A percentile compares a stretch with the other conserved stretches of the same genome.
These are phyloP conservation scores for Hemerocallis citrina DNA, from an alignment of 106 monocot genomes.

Conservation along the genomic window DNA sequence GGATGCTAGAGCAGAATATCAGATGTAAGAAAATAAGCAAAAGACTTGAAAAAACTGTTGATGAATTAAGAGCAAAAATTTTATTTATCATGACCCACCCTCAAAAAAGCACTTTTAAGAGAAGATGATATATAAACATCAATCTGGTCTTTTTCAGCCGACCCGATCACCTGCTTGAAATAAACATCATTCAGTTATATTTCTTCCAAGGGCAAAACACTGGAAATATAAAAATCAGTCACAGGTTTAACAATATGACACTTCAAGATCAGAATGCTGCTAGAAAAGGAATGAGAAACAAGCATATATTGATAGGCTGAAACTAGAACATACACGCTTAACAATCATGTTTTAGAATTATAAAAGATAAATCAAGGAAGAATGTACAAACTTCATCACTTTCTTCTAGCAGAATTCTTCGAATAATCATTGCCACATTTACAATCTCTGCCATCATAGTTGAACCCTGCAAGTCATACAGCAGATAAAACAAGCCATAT, in stretches of 20 bases:
- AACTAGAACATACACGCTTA: neutral
- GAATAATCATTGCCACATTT: constrained; percentile 54
- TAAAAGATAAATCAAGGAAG: constrained; percentile 1
- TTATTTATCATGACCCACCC: constrained; percentile 31
- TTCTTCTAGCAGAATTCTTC: constrained; percentile 80
- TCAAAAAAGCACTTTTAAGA: constrained; percentile 72
- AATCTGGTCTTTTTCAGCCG: constrained; percentile 60
- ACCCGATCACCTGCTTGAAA: constrained; percentile 25
- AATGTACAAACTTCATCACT: constrained; percentile 50
- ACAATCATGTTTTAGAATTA: neutral
- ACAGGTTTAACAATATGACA: neutral
- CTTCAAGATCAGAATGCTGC: neutral
- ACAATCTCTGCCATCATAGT: constrained; percentile 61
- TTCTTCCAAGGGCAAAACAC: neutral
- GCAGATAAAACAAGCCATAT: neutral
- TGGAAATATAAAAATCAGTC: neutral
- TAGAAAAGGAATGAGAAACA: neutral
- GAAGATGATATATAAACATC: constrained; percentile 80
- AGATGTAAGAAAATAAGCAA: neutral
- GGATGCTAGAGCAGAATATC: neutral
- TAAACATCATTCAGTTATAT: constrained; percentile 4
- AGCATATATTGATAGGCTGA: neutral
- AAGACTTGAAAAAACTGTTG: neutral
- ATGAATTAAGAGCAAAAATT: constrained; percentile 1
- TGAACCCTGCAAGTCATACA: constrained; percentile 34